A percentile compares a stretch with the other conserved stretches of the same genome.
phyloP scores from a whole-genome alignment of 1,139 yeast species.

The Protomyces inouyei region DNA sequence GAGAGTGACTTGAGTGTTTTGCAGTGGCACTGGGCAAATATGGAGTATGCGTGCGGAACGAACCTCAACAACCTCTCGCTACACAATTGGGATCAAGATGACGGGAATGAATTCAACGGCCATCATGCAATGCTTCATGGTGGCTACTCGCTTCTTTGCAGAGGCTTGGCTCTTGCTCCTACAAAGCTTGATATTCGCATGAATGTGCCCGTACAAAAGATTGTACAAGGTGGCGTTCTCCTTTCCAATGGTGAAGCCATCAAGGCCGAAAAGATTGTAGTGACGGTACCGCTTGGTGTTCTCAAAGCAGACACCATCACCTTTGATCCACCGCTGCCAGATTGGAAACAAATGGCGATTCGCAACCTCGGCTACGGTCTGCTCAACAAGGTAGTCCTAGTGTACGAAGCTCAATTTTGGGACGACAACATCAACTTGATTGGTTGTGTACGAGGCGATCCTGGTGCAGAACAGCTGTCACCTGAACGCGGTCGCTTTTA shows the following conservation, averaged over 20 bases:
- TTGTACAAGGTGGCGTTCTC: constrained; percentile 39
- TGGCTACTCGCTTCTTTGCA: constrained; percentile 41
- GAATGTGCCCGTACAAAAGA: constrained; percentile 42
- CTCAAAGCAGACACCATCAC: constrained; percentile 42
- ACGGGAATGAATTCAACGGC: constrained; percentile 44
- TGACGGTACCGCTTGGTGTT: constrained; percentile 46
- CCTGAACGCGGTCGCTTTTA: constrained; percentile 42
- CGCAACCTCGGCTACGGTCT: constrained; percentile 44
- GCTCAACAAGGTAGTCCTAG: constrained; percentile 43
- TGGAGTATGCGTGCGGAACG: constrained; percentile 44
- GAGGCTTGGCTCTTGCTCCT: constrained; percentile 44
- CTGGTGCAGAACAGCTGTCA: constrained; percentile 32
- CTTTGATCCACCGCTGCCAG: constrained; percentile 46
- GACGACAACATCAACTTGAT: constrained; percentile 40
- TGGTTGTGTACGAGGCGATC: constrained; percentile 38
- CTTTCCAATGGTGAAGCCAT: constrained; percentile 42
- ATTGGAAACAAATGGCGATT: constrained; percentile 44
- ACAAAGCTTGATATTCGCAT: constrained; percentile 43
- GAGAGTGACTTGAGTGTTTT: constrained; percentile 41
- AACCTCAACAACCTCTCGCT: constrained; percentile 41
- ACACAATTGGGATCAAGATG: constrained; percentile 45
- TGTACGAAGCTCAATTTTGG: constrained; percentile 45
- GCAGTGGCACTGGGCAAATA: constrained; percentile 45
- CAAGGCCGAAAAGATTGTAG: constrained; percentile 42
- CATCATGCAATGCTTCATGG: constrained; percentile 42